These are phyloP conservation scores for Leishmania mexicana DNA, from an alignment of 208 protist genomes.

Conservation along the genomic window DNA sequence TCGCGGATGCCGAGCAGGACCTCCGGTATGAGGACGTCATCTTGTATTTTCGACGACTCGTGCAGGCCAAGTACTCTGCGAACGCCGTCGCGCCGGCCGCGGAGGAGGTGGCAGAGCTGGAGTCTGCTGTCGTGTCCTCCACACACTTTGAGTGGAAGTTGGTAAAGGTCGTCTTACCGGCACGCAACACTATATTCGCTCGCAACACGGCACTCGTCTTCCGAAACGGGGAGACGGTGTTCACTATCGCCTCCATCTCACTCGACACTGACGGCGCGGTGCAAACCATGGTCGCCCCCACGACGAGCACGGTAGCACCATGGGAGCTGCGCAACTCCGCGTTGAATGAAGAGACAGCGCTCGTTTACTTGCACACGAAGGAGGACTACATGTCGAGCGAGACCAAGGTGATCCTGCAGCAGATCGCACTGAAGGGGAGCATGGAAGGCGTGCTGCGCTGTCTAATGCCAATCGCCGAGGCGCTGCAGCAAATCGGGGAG, in stretches of 20 bases:
- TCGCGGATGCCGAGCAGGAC: conserved; percentile 74
- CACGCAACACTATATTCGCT: conserved; percentile 31
- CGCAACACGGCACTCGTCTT: conserved; percentile 27
- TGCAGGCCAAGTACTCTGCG: conserved; percentile 47
- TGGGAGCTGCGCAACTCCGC: conserved; percentile 19
- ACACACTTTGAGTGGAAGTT: conserved; percentile 50
- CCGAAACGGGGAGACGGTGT: conserved; percentile 37
- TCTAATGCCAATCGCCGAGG: conserved; percentile 29
- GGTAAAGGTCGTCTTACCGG: conserved; percentile 45
- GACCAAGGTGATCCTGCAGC: conserved; percentile 22
- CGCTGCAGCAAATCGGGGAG: conserved; percentile 27
- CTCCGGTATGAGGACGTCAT: conserved; percentile 81
- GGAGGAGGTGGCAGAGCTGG: conserved; percentile 6
- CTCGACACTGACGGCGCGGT: conserved; percentile 27
- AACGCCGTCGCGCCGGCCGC: background rate
- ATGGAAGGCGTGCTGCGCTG: conserved; percentile 28
- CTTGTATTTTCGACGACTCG: conserved; percentile 53
- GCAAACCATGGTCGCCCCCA: conserved; percentile 21
- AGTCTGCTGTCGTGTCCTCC: conserved; percentile 33
- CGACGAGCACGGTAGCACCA: conserved; percentile 9
- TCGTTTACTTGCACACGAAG: conserved; percentile 24
- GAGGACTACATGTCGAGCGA: conserved; percentile 12
- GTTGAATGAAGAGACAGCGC: conserved; percentile 16
- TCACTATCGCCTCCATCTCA: conserved; percentile 34
- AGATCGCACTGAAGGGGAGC: conserved; percentile 18